Percentiles rank a stretch among this genome's conserved stretches.
Evolutionary conservation across 2,329 filamentous ascomycete species (phyloP).

Genomic region (Aaosphaeria arxii): DNA sequence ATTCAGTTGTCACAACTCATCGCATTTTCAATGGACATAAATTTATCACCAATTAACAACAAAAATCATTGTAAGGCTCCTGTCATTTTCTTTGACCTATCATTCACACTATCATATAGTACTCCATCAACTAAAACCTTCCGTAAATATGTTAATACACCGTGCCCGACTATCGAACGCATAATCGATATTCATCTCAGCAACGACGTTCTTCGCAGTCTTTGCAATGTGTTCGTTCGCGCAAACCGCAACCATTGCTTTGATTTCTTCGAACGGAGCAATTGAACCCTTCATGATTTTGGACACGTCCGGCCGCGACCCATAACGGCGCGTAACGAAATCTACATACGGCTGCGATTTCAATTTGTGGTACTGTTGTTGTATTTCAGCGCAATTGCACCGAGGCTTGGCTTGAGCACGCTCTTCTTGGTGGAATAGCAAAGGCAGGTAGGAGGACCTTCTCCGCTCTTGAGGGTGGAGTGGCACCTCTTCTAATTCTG

Average conservation of each 20-base stretch:
- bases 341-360: not conserved
- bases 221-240: conserved; percentile 10
- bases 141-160: conserved; percentile 14
- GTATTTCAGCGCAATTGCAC: not conserved
- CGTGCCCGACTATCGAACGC: conserved; percentile 11
- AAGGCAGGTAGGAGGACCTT: not conserved
- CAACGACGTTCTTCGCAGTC: conserved; percentile 10
- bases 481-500: not conserved
- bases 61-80: too few relatives aligned
- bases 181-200: conserved; percentile 17
- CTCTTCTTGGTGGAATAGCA: not conserved
- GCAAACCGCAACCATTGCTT: conserved; percentile 21
- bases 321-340: conserved; percentile 9
- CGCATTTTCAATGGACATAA: too few relatives aligned
- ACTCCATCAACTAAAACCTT: conserved; percentile 8
- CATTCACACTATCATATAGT: too few relatives aligned
- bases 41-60: too few relatives aligned
- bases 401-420: not conserved
- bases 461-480: not conserved
- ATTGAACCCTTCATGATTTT: conserved; percentile 2
- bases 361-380: not conserved
- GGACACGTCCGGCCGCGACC: conserved; percentile 12
- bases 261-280: conserved; percentile 1
- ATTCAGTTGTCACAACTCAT: too few relatives aligned
- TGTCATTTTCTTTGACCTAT: too few relatives aligned